A percentile compares a stretch with the other conserved stretches of the same genome.
Conservation (phyloP, 2,329 filamentous ascomycete genomes). For the Boeremia exigua region DNA sequence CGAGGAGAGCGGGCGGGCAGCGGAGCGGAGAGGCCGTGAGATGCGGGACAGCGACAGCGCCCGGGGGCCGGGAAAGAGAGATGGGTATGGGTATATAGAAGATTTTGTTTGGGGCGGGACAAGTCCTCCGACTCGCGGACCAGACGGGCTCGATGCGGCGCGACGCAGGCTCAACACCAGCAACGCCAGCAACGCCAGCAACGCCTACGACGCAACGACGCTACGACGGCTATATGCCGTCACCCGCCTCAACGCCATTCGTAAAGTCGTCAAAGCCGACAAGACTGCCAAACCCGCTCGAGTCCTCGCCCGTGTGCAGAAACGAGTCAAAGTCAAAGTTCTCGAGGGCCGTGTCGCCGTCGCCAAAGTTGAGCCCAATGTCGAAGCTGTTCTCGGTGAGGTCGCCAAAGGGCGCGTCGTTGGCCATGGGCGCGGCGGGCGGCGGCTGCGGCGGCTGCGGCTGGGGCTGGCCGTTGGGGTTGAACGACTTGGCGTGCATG, state of each 20-base stretch:
- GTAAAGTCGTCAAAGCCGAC: conserved; percentile 45
- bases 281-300: conserved; percentile 43
- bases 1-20: too few relatives aligned
- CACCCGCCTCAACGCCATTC: conserved; percentile 40
- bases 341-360: conserved; percentile 68
- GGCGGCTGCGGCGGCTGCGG: conserved; percentile 40
- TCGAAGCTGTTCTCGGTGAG: conserved; percentile 49
- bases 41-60: too few relatives aligned
- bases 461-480: conserved; percentile 43
- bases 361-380: conserved; percentile 53
- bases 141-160: too few relatives aligned
- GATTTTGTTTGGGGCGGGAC: too few relatives aligned
- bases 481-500: conserved; percentile 50
- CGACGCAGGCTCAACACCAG: too few relatives aligned
- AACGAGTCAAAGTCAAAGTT: conserved; percentile 73
- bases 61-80: neutral
- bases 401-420: conserved; percentile 49
- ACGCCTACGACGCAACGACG: too few relatives aligned
- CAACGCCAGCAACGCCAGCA: too few relatives aligned
- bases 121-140: too few relatives aligned
- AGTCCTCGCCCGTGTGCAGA: conserved; percentile 62
- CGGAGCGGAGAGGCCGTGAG: too few relatives aligned
- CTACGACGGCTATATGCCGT: too few relatives aligned
- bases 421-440: conserved; percentile 46
- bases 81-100: neutral